Evolutionary conservation across 441 rosid genomes (phyloP), one percentile per base, ranked within the genome.

Genomic region (Gossypium trilobum): DNA sequence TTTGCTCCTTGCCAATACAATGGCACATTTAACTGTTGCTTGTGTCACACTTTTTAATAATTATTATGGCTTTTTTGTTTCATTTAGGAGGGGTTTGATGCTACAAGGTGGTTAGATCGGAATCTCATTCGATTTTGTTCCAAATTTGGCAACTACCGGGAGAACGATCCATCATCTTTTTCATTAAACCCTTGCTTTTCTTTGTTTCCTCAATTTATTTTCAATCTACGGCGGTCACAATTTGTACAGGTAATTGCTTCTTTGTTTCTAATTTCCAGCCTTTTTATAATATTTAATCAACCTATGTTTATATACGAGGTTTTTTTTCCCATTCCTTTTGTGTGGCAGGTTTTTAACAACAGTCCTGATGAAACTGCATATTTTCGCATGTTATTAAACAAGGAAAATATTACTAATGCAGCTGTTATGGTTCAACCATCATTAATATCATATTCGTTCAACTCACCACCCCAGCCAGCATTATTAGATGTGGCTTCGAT

Each of bases 281-380:
- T 16, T 56, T 55, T 56, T 57, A 29, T 29, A 68, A 4, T 6
- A 73, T 68, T 58, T 71, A 64, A 22, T 77, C 42, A 6, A 69
- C 46, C 50, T 66, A 2, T 70, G 11, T 33, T 33, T 73, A 16
- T 31, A 29, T 59, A 36, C 2, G 5, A 19, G 66, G 9, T 3
- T 61, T 10, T 60, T 36, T 51, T 60, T 65, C 5, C 39, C 39
- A 29, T 7, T 5, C 22, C 11, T 57, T 33, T 1, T 20, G 57
- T 9, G 61, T 73, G 78, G 60, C 87, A 95, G 97, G 98, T 95
- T 73, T 95, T 91, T 81, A 92, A 92, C 85, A 92, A 95, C 81
- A 95, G 98, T 80, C 99, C 99, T 70, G 99, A 95, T 71, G 99
- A 95, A 84, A 95, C 99, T 5, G 99, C 99, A 51, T 95, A 89